These are phyloP conservation scores for Arachnomyces sp. DNA, from an alignment of 2,329 filamentous ascomycete species.

Conservation along the genomic window DNA sequence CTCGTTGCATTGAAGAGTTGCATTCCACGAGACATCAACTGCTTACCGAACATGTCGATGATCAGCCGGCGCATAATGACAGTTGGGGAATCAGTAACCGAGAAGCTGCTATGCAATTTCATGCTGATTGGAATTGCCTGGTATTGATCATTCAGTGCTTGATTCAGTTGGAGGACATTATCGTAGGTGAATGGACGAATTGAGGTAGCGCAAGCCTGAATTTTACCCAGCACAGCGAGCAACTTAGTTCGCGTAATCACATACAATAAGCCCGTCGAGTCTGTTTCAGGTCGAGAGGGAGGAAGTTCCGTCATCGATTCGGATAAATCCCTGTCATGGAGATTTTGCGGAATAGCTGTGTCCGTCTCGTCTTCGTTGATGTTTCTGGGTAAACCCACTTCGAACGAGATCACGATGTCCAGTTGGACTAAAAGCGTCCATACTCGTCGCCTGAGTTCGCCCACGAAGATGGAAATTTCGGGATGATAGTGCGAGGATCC, in stretches of 20 bases:
- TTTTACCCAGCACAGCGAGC: conserved; percentile 29
- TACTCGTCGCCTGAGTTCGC: conserved; percentile 43
- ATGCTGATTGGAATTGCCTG: conserved; percentile 18
- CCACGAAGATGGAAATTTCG: conserved; percentile 46
- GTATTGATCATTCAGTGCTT: conserved; percentile 25
- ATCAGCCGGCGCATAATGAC: conserved; percentile 46
- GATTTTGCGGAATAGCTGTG: conserved; percentile 49
- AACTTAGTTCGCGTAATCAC: conserved; percentile 29
- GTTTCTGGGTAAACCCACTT: conserved; percentile 56
- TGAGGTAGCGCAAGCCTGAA: conserved; percentile 30
- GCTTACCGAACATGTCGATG: no score
- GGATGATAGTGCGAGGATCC: conserved; percentile 47
- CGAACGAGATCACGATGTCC: conserved; percentile 54
- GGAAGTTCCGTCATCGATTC: conserved; percentile 45
- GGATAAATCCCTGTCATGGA: conserved; percentile 54
- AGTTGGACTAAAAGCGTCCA: conserved; percentile 43
- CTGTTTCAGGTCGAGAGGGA: conserved; percentile 41
- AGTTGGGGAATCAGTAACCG: conserved; percentile 42
- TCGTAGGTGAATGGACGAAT: conserved; percentile 27
- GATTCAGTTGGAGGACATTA: conserved; percentile 28
- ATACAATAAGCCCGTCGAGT: conserved; percentile 42
- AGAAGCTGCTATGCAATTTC: conserved; percentile 17
- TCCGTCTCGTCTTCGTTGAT: conserved; percentile 54
- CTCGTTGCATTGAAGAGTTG: no score
- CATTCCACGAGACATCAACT: no score